These are phyloP conservation scores for Saccharomycopsis crataegensis DNA, from an alignment of 1,139 yeast species.

Conservation along the genomic window DNA sequence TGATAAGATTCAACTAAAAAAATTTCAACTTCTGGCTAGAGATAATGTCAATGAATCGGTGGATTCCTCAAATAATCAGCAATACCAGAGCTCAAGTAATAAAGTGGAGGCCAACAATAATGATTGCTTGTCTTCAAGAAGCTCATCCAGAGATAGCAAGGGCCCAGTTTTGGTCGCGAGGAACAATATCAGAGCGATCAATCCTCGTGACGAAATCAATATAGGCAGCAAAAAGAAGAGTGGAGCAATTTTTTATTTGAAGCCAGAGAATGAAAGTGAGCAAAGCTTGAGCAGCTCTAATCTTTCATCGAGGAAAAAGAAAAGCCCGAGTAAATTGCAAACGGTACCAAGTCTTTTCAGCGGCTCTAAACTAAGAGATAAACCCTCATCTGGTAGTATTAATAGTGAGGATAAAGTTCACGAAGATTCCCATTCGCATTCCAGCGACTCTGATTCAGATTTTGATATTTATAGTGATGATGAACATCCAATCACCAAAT, in stretches of 20 bases:
- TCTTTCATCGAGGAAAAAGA: neutral
- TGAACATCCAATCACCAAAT: constrained; percentile 11
- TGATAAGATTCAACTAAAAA: too few species aligned
- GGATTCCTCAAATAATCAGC: too few species aligned
- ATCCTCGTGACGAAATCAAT: too few species aligned
- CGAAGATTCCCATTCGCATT: neutral
- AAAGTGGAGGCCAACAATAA: too few species aligned
- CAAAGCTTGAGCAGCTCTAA: neutral
- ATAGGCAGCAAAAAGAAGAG: neutral
- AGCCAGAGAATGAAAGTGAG: constrained; percentile 7
- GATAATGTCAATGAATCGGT: too few species aligned
- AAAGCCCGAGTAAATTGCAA: neutral
- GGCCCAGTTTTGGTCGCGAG: too few species aligned
- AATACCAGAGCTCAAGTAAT: too few species aligned
- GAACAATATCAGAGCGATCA: neutral
- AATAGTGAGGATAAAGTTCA: constrained; percentile 1
- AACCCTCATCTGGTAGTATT: neutral
- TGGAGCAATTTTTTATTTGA: neutral
- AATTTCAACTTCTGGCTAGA: too few species aligned
- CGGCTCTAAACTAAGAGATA: neutral
- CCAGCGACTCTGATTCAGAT: constrained; percentile 8
- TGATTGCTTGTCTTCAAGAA: too few species aligned
- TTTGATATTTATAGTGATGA: constrained; percentile 2
- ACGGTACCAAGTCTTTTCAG: neutral
- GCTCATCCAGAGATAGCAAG: too few species aligned